Evolutionary conservation across 345 rosid genomes (phyloP), one percentile per base, ranked within the genome.

Genomic region (Melaleuca alternifolia): DNA sequence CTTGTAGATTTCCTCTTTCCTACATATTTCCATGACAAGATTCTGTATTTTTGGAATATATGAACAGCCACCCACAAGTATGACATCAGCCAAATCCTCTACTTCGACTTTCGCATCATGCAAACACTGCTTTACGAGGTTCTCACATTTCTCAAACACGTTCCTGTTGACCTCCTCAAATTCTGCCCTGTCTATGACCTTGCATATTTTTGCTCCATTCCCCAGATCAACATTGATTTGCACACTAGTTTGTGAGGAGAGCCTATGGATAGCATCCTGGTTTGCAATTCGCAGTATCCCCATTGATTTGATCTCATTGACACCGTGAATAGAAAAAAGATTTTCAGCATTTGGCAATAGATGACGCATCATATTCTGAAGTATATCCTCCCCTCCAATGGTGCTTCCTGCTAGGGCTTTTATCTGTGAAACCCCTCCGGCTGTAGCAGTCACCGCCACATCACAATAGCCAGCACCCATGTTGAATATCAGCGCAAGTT

Each of bases 361-460:
- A 91, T 93, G 85, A 9, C 52, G 84, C 93, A 97, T 93, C 87
- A 90, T 92, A 87, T 95, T 96, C 89, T 94, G 98, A 53, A 97
- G 90, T 5, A 97, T 87, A 89, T 96, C 99, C 91, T 97, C 99
- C 48, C 98, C 99, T 57, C 99, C 99, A 28, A 89, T 83, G 21
- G 96, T 84, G 59, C 84, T 93, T 85, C 98, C 99, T 2, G 96
- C 90, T 62, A 97, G 90, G 33, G 97, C 93, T 87, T 93, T 97
- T 53, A 97, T 95, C 89, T 94, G 98, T 24, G 98, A 96, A 91
- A 96, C 97, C n/a, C 99, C 99, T 84, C 99, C 98, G 41, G 94
- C 99, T 28, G 98, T 96, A 13, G 98, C 94, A 46, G 93, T 89
- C 52, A 96, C 96, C 21, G 95, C 95, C 44, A 97, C 96, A 51